Evolutionary conservation across 129 eudicot species (phyloP).

Genomic region (Lonicera japonica): DNA sequence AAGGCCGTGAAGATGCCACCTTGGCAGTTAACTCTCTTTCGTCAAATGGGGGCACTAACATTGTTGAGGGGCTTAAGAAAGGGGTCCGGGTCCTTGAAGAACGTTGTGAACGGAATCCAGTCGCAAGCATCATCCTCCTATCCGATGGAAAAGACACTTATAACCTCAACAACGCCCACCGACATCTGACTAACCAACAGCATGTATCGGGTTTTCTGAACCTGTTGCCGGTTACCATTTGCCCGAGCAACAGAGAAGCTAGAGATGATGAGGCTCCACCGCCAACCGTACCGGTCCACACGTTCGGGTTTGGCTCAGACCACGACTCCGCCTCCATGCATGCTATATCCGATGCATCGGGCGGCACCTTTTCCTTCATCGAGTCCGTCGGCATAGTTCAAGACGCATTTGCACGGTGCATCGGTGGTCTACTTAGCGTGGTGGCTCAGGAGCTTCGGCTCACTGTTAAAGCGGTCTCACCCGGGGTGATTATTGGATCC

Average conservation of each 20-base stretch:
- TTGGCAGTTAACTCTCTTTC: constrained; percentile 19
- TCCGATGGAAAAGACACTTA: constrained; percentile 33
- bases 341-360: constrained; percentile 34
- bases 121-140: constrained; percentile 32
- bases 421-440: constrained; percentile 43
- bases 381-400: constrained; percentile 27
- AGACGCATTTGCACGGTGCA: constrained; percentile 38
- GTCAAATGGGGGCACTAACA: constrained; percentile 24
- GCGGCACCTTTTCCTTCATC: constrained; percentile 37
- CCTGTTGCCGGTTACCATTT: constrained; percentile 8
- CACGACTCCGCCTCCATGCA: constrained; percentile 34
- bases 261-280: not conserved
- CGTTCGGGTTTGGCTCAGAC: constrained; percentile 46
- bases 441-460: constrained; percentile 23
- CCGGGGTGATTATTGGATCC: constrained; percentile 26
- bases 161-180: constrained; percentile 2
- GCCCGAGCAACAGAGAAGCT: not conserved
- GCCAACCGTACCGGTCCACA: constrained; percentile 23
- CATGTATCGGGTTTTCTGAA: constrained; percentile 8
- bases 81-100: constrained; percentile 32
- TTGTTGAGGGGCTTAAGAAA: constrained; percentile 25
- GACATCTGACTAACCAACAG: not conserved
- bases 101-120: constrained; percentile 22
- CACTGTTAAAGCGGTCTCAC: constrained; percentile 17
- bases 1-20: constrained; percentile 24